A percentile compares a stretch with the other conserved stretches of the same genome.
These are phyloP conservation scores for Achlya hypogyna DNA, from an alignment of 352 stramenopile genomes.

Conservation along the genomic window DNA sequence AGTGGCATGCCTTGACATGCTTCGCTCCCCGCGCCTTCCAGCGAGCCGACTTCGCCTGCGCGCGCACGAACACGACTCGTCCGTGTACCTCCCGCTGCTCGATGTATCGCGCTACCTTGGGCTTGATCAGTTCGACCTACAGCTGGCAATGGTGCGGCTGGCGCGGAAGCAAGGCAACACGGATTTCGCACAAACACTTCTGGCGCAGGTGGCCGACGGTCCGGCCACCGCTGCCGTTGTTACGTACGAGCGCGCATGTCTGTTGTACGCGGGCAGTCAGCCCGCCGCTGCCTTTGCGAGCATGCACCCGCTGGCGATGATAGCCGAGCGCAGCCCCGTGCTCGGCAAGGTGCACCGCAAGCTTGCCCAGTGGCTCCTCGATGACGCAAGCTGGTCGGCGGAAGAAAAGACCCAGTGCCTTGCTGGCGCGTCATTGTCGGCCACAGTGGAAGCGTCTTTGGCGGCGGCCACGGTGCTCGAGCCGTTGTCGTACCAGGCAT, in stretches of 20 bases:
- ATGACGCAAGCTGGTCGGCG: constrained; percentile 23
- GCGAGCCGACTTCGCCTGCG: not conserved
- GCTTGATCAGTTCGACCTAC: constrained; percentile 1
- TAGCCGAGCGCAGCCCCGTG: constrained; percentile 26
- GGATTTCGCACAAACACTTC: constrained; percentile 21
- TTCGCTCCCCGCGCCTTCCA: not conserved
- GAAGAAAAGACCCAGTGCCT: constrained; percentile 19
- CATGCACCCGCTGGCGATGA: constrained; percentile 2
- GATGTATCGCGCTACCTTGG: not conserved
- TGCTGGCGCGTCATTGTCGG: not conserved
- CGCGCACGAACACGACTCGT: constrained; percentile 9
- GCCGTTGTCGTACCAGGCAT: constrained; percentile 7
- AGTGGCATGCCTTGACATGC: constrained; percentile 12
- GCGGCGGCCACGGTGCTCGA: not conserved
- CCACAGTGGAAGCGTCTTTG: not conserved
- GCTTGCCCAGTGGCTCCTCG: constrained; percentile 22
- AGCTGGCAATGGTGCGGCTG: constrained; percentile 33
- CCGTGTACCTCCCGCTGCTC: constrained; percentile 6
- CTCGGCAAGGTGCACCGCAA: constrained; percentile 27
- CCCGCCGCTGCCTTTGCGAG: not conserved
- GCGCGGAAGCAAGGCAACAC: constrained; percentile 52
- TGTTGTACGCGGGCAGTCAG: constrained; percentile 29
- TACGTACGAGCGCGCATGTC: constrained; percentile 31
- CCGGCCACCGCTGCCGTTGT: not conserved
- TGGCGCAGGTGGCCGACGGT: constrained; percentile 28